Evolutionary conservation across 257 asterid genomes (phyloP), one percentile per base, ranked within the genome.

Genomic region (Phtheirospermum japonicum): DNA sequence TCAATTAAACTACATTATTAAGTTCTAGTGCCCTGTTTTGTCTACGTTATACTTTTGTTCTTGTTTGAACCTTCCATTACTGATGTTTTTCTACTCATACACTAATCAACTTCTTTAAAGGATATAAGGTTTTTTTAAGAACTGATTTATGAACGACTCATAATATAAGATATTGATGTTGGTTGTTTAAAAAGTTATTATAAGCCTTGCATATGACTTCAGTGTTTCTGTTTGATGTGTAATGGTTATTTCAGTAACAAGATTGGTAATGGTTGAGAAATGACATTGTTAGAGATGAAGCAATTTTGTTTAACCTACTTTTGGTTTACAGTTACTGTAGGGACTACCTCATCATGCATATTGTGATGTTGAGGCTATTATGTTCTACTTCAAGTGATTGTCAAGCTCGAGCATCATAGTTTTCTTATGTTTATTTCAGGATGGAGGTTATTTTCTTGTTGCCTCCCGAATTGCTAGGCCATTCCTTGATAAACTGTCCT

Each of bases 31-130:
- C n/a, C n/a, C n/a, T n/a, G n/a, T n/a, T n/a, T n/a, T n/a, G n/a
- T n/a, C n/a, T n/a, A n/a, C n/a, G n/a, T 54, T 30, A 37, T 45
- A 23, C 49, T 49, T 45, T 42, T 37, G 39, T 7, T 37, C 39
- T 55, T 54, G 52, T 61, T 55, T 61, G 57, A 57, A 62, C 60
- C 51, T 48, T 61, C 9, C 39, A n/a, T 32, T 45, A 18, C 61
- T 73, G n/a, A 66, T 23, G 48, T 66, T 45, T n/a, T n/a, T n/a
- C 11, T 7, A 36, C 40, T 36, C 40, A 54, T 57, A 30, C 30
- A 39, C 49, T 43, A 12, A 2, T 36, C 40, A 37, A 28, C 45
- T 58, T 52, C 49, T n/a, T 19, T 31, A 2, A 48, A 23, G 60
- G 54, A 26, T 34, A 13, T 46, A 4, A 20, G 10, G 66, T 5